Evolutionary conservation across 2,329 filamentous ascomycete genomes (phyloP).

Genomic region (Monilinia vaccinii-corymbosi): DNA sequence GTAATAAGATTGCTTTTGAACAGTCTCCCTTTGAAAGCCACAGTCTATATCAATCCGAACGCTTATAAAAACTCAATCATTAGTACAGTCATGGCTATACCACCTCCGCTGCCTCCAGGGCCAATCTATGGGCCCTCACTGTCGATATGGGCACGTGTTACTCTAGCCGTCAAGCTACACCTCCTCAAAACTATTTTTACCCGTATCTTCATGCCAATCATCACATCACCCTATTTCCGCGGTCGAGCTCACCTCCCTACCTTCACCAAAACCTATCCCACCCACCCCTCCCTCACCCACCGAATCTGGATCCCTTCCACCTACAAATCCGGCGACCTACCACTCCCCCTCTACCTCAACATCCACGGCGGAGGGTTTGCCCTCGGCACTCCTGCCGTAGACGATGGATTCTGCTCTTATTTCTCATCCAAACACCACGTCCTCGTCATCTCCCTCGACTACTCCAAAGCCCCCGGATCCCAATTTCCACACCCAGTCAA

Average conservation of each 20-base stretch:
- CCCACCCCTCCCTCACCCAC: slow-evolving; percentile 5
- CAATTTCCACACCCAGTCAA: slow-evolving; percentile 37
- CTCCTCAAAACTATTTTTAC: neutral
- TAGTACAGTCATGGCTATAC: neutral
- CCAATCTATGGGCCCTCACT: neutral
- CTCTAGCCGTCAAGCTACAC: neutral
- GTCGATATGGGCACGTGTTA: neutral
- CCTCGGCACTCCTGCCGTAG: slow-evolving; percentile 34
- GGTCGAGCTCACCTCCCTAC: neutral
- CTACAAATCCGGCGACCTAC: neutral
- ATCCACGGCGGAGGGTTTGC: slow-evolving; percentile 44
- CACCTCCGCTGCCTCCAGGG: neutral
- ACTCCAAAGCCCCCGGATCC: slow-evolving; percentile 37
- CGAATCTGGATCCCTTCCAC: slow-evolving; percentile 7
- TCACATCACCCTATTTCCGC: neutral
- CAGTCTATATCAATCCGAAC: neutral
- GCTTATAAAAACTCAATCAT: neutral
- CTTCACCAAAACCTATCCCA: slow-evolving; percentile 8
- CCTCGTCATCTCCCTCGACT: slow-evolving; percentile 40
- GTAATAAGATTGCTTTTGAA: too few relatives aligned
- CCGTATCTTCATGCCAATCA: neutral
- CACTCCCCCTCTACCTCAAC: slow-evolving; percentile 32
- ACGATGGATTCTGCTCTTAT: slow-evolving; percentile 37
- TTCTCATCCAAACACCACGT: slow-evolving; percentile 34
- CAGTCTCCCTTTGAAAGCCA: too few relatives aligned